Percentiles rank a stretch among this genome's conserved stretches.
Evolutionary conservation across 2,329 filamentous ascomycete genomes (phyloP).

Genomic region (Aspergillus floridensis): DNA sequence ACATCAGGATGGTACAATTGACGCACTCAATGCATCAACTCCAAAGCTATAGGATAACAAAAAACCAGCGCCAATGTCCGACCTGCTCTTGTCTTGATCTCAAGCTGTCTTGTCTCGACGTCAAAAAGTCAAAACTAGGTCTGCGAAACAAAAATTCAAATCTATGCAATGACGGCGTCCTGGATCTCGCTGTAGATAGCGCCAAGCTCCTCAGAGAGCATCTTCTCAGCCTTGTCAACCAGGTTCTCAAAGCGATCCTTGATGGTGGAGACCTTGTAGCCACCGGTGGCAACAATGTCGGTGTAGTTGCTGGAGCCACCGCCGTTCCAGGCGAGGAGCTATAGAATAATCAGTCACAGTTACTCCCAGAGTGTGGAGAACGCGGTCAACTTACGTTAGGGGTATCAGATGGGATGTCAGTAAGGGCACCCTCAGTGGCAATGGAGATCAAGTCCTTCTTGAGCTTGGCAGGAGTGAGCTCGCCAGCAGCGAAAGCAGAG

Average conservation of each 20-base stretch:
- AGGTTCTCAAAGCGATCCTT: constrained; percentile 42
- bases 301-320: constrained; percentile 90
- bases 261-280: constrained; percentile 57
- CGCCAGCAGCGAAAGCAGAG: constrained; percentile 85
- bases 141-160: constrained; percentile 30
- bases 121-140: constrained; percentile 4
- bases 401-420: constrained; percentile 80
- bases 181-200: constrained; percentile 46
- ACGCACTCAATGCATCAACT: constrained; percentile 21
- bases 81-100: constrained; percentile 7
- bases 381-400: constrained; percentile 62
- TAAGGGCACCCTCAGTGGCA: constrained; percentile 73
- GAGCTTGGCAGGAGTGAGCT: constrained; percentile 89
- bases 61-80: constrained; percentile 28
- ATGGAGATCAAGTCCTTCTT: constrained; percentile 85
- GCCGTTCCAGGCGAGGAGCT: constrained; percentile 96
- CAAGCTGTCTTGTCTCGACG: constrained; percentile 21
- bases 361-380: not conserved
- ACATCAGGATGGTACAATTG: constrained; percentile 19
- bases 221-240: constrained; percentile 49
- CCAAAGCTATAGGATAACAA: constrained; percentile 16
- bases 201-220: constrained; percentile 46
- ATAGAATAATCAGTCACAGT: constrained; percentile 16
- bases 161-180: constrained; percentile 43
- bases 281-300: constrained; percentile 71